A percentile compares a stretch with the other conserved stretches of the same genome.
These are phyloP conservation scores for Stentor roeselii DNA, from an alignment of 73 alveolate species.

Conservation along the genomic window DNA sequence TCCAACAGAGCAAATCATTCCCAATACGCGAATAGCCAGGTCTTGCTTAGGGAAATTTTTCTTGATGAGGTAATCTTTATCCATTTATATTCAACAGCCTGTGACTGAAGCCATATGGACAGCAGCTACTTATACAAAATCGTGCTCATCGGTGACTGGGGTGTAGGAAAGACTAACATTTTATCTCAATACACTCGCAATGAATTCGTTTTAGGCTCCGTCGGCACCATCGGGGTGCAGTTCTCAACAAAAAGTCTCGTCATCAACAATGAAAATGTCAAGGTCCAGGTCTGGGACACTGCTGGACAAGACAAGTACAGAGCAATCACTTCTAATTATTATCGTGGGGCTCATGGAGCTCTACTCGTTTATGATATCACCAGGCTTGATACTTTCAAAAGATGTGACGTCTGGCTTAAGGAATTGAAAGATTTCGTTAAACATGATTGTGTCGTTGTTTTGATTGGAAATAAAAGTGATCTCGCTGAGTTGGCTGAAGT, in stretches of 20 bases:
- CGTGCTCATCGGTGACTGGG: conserved; percentile 70
- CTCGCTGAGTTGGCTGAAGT: background rate
- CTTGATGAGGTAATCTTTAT: conserved; percentile 13
- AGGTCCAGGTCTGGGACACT: conserved; percentile 59
- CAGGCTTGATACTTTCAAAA: conserved; percentile 25
- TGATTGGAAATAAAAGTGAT: conserved; percentile 27
- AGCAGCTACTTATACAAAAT: conserved; percentile 64
- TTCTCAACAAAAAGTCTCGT: conserved; percentile 40
- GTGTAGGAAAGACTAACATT: conserved; percentile 65
- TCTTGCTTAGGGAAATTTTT: conserved; percentile 15
- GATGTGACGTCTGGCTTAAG: conserved; percentile 19
- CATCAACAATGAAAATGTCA: conserved; percentile 38
- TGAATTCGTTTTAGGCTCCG: conserved; percentile 46
- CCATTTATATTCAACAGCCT: conserved; percentile 11
- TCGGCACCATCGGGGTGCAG: conserved; percentile 59
- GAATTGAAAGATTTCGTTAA: conserved; percentile 23
- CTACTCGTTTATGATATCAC: conserved; percentile 40
- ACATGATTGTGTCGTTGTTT: background rate
- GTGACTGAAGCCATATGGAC: background rate
- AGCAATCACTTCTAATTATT: conserved; percentile 38
- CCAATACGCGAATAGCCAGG: background rate
- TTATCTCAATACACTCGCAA: conserved; percentile 53
- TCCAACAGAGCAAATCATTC: background rate
- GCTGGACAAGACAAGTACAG: conserved; percentile 63
- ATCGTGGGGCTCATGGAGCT: conserved; percentile 44